Evolutionary conservation across 2,329 filamentous ascomycete genomes (phyloP).

Genomic region (Ilyonectria mors-panacis): DNA sequence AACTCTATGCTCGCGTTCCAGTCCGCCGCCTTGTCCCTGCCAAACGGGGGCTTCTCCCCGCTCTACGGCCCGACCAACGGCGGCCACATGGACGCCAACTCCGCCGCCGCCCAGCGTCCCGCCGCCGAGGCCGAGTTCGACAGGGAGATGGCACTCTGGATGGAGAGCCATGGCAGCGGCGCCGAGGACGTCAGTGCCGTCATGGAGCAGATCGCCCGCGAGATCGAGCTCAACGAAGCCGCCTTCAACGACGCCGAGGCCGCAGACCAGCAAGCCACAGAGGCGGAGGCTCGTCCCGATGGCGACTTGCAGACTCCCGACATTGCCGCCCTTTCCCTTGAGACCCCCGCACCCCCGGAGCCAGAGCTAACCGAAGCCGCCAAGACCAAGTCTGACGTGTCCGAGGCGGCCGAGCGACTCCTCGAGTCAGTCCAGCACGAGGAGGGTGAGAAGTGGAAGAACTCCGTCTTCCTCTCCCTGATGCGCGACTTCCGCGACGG

Average conservation of each 20-base stretch:
- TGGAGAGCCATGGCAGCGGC: constrained; percentile 53
- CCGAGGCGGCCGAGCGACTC: constrained; percentile 60
- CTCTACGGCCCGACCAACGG: constrained; percentile 49
- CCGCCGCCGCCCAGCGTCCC: constrained; percentile 42
- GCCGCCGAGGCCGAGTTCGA: constrained; percentile 55
- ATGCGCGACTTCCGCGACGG: constrained; percentile 64
- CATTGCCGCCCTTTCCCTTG: constrained; percentile 52
- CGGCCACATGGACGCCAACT: constrained; percentile 43
- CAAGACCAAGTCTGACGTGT: constrained; percentile 55
- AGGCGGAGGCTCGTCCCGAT: constrained; percentile 22
- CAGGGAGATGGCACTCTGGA: constrained; percentile 59
- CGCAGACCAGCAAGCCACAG: constrained; percentile 24
- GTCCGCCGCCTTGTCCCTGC: constrained; percentile 47
- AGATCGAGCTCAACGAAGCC: constrained; percentile 57
- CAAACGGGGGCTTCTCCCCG: constrained; percentile 47
- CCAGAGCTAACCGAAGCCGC: constrained; percentile 34
- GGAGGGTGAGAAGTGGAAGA: constrained; percentile 62
- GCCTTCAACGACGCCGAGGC: constrained; percentile 43
- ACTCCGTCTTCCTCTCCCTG: constrained; percentile 60
- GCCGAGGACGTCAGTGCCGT: constrained; percentile 57
- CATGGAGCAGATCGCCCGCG: constrained; percentile 60
- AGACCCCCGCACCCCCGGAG: constrained; percentile 30
- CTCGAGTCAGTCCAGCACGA: constrained; percentile 62
- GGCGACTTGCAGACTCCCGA: constrained; percentile 51
- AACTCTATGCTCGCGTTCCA: constrained; percentile 49